Conservation (phyloP, 164 flowering plant species). For the Euptelea pleiosperma region DNA sequence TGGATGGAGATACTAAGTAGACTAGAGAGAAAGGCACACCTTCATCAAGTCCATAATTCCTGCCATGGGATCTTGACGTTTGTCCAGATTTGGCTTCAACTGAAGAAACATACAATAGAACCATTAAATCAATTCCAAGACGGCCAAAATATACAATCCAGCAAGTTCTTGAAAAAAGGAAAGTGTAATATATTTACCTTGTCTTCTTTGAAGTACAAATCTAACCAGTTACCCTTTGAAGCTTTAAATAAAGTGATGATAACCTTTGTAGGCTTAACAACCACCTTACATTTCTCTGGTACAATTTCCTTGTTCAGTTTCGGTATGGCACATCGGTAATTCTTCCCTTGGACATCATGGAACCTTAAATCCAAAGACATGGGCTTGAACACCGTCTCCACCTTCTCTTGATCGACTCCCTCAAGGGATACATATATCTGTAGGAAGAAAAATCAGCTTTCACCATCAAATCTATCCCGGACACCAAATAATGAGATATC, state of each 20-base stretch:
- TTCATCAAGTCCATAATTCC: slow-evolving; percentile 98
- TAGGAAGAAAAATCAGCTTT: neutral
- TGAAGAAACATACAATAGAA: slow-evolving; percentile 21
- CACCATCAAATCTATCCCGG: neutral
- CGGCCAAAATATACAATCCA: neutral
- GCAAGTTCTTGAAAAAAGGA: neutral
- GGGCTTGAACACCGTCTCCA: slow-evolving; percentile 64
- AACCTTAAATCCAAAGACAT: slow-evolving; percentile 71
- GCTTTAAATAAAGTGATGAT: slow-evolving; percentile 70
- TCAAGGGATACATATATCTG: slow-evolving; percentile 72
- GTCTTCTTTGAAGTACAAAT: slow-evolving; percentile 85
- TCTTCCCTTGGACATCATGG: slow-evolving; percentile 86
- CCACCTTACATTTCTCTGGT: slow-evolving; percentile 76
- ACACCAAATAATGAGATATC: too few relatives aligned
- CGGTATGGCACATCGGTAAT: slow-evolving; percentile 69
- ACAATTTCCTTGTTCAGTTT: slow-evolving; percentile 71
- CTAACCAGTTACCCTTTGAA: slow-evolving; percentile 85
- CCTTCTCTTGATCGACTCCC: slow-evolving; percentile 81
- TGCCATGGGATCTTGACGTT: slow-evolving; percentile 87
- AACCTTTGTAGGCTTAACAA: slow-evolving; percentile 75
- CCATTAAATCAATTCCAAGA: neutral
- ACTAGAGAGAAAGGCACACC: too few relatives aligned
- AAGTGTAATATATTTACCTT: slow-evolving; percentile 45
- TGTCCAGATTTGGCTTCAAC: slow-evolving; percentile 75
- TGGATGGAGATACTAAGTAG: too few relatives aligned